Evolutionary conservation across 495 filamentous ascomycete genomes (phyloP).

Genomic region (Penicillium mononematosum): DNA sequence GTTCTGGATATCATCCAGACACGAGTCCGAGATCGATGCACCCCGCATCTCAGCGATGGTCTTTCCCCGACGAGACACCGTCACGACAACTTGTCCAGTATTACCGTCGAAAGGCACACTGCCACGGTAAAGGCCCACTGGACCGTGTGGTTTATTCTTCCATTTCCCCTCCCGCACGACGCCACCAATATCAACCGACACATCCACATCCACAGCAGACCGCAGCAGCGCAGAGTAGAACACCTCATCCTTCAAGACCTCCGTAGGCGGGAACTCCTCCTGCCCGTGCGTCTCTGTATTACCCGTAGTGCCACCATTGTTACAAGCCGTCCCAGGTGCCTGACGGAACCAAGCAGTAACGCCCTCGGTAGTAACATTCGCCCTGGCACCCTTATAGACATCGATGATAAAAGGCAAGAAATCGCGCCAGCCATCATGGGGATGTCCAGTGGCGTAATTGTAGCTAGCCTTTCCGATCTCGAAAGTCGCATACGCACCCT

Average conservation of each 20-base stretch:
- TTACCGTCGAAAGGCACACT: slow-evolving; percentile 45
- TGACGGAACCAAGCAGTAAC: slow-evolving; percentile 57
- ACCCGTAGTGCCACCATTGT: slow-evolving; percentile 33
- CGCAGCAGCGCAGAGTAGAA: slow-evolving; percentile 33
- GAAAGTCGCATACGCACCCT: slow-evolving; percentile 26
- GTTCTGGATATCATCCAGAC: slow-evolving; percentile 8
- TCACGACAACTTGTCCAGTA: slow-evolving; percentile 32
- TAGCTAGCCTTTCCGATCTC: slow-evolving; percentile 52
- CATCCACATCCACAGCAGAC: slow-evolving; percentile 23
- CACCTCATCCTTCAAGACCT: slow-evolving; percentile 28
- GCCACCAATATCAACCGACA: slow-evolving; percentile 39
- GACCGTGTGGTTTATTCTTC: slow-evolving; percentile 25
- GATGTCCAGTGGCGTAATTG: slow-evolving; percentile 48
- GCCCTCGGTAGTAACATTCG: slow-evolving; percentile 25
- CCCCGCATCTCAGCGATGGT: slow-evolving; percentile 8
- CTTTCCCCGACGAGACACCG: slow-evolving; percentile 2
- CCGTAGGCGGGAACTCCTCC: slow-evolving; percentile 14
- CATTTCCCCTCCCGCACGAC: slow-evolving; percentile 28
- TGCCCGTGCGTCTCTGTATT: slow-evolving; percentile 31
- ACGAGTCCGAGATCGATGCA: slow-evolving; percentile 1
- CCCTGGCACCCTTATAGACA: slow-evolving; percentile 55
- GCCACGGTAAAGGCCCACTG: slow-evolving; percentile 50
- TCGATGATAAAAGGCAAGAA: slow-evolving; percentile 64
- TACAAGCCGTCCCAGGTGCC: slow-evolving; percentile 26
- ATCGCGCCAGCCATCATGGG: slow-evolving; percentile 55